Evolutionary conservation across 202 grass and related monocot genomes (phyloP).

Genomic region (Saccharum hybrid): DNA sequence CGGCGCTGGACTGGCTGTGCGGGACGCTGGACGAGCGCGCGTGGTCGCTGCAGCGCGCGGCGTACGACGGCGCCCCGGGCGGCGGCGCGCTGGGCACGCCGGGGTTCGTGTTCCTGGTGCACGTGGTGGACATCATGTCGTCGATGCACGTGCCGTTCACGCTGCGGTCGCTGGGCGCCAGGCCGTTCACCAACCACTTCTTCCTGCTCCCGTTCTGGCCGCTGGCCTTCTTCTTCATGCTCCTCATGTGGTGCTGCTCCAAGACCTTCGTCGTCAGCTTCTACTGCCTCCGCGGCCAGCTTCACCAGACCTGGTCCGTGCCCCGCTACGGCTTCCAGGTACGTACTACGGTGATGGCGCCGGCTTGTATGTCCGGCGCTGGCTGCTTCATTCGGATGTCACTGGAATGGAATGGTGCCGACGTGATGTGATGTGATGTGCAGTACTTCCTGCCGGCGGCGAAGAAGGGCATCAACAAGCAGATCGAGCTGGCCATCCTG

Average conservation of each 20-base stretch:
- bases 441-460: constrained; percentile 91
- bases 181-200: constrained; percentile 49
- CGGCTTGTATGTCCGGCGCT: too few species aligned
- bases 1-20: constrained; percentile 29
- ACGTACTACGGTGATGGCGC: constrained; percentile 16
- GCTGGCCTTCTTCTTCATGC: constrained; percentile 55
- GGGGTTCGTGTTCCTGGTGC: constrained; percentile 86
- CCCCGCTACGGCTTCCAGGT: constrained; percentile 89
- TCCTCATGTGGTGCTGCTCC: constrained; percentile 73
- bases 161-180: constrained; percentile 58
- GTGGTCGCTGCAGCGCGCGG: constrained; percentile 61
- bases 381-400: too few species aligned
- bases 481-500: constrained; percentile 86
- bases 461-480: constrained; percentile 75
- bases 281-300: constrained; percentile 65
- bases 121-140: constrained; percentile 74
- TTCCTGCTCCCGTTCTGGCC: constrained; percentile 60
- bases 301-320: constrained; percentile 79
- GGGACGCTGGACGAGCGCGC: constrained; percentile 64
- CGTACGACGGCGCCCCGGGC: not conserved
- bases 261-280: constrained; percentile 84
- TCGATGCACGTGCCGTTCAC: constrained; percentile 81
- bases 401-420: not conserved
- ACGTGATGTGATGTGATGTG: not conserved
- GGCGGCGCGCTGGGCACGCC: constrained; percentile 45